Base-by-base conservation (phyloP, 176 grass and related monocot species). In the Carex kokanica region DNA sequence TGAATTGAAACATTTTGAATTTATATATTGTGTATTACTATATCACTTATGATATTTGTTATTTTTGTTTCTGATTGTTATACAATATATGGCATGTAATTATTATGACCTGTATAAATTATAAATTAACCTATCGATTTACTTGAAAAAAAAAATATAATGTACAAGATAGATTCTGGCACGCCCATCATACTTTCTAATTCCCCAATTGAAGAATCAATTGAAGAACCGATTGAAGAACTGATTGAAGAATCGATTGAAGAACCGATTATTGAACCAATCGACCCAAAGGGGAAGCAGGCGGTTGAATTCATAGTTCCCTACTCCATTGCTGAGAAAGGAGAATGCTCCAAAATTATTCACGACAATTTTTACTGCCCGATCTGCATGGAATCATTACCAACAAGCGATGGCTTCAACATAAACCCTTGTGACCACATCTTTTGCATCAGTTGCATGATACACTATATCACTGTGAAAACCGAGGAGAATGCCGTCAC, bases 361-460 rank as follows among this genome's bases (percentile, higher is more conserved):
- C 75, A 34, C 1, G 25, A 31, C n/a, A 53, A 13, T 18, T 87
- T 86, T 31, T 78, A 88, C 81, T 97, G 92, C 66, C 16, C 38
- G 29, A 94, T 94, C 60, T 92, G 92, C 87, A 91, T 92, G 91
- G 88, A 92, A 32, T 43, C 41, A 12, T 17, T 88, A 2, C 43
- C 40, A 2, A 34, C 63, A 38, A 10, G 54, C 9, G 73, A 90
- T 41, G 3, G 64, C 45, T 90, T 94, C 80, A 21, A 47, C n/a
- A 83, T 92, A 17, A 23, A 83, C 0, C 79, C 75, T 41, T 97
- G 91, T 63, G 9, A 54, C 4, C 92, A 97, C 68, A 36, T 63
- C 1, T 97, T 87, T 86, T 97, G 94, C 88, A 62, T 25, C 57
- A 29, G 63, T 47, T 97, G 94, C 84, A 73, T 91, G 63, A 27